A percentile compares a stretch with the other conserved stretches of the same genome.
Evolutionary conservation across 257 asterid species (phyloP).

Genomic region (Capsicum baccatum): DNA sequence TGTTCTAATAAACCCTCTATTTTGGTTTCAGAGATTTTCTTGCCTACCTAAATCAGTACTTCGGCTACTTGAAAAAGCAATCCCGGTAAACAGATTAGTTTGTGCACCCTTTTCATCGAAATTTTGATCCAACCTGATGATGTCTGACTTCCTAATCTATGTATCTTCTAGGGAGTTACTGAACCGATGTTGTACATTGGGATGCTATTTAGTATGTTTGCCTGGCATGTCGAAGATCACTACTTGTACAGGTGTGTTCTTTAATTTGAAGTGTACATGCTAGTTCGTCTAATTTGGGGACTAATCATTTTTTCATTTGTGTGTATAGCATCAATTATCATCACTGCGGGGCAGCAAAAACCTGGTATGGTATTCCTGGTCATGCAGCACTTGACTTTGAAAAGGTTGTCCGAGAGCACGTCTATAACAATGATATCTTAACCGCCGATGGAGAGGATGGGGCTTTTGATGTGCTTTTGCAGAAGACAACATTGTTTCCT

Average conservation of each 20-base stretch:
- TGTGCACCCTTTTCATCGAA: slow-evolving; percentile 23
- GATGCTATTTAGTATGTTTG: slow-evolving; percentile 97
- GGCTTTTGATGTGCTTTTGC: slow-evolving; percentile 92
- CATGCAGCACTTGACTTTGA: slow-evolving; percentile 86
- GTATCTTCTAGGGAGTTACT: slow-evolving; percentile 81
- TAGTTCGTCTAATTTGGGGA: neutral
- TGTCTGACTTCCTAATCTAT: slow-evolving; percentile 8
- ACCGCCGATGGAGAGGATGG: slow-evolving; percentile 90
- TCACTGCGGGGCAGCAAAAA: slow-evolving; percentile 98
- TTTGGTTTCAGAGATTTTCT: slow-evolving; percentile 78
- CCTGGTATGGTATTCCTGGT: slow-evolving; percentile 99
- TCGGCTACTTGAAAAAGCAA: slow-evolving; percentile 87
- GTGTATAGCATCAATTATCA: slow-evolving; percentile 85
- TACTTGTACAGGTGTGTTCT: slow-evolving; percentile 78
- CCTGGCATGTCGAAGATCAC: slow-evolving; percentile 99
- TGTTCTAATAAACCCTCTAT: slow-evolving; percentile 9
- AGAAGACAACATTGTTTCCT: slow-evolving; percentile 94
- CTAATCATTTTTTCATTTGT: slow-evolving; percentile 3
- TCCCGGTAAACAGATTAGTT: slow-evolving; percentile 64
- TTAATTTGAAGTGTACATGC: neutral
- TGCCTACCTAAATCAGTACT: slow-evolving; percentile 80
- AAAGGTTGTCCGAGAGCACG: slow-evolving; percentile 79
- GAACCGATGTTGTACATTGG: slow-evolving; percentile 99
- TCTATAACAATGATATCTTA: slow-evolving; percentile 71
- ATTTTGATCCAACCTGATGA: neutral